These are phyloP conservation scores for Coffea canephora DNA, from an alignment of 257 asterid genomes.

Conservation along the genomic window DNA sequence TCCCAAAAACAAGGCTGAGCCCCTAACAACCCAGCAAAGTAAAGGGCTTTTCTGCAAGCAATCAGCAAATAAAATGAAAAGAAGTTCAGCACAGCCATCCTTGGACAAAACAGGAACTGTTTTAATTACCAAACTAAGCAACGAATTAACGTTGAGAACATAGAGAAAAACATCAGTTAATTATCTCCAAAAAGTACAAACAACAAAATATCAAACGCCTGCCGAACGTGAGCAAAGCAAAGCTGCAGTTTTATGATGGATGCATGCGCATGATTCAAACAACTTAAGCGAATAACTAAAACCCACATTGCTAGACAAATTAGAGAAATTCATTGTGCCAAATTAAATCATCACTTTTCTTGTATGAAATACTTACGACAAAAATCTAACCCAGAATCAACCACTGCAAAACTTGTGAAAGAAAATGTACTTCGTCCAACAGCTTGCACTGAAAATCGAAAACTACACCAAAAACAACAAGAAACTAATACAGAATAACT, in stretches of 20 bases:
- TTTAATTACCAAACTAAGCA: not conserved
- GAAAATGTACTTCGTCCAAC: not conserved
- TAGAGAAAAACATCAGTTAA: not conserved
- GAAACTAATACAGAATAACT: not conserved
- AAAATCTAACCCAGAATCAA: not conserved
- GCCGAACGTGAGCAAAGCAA: not conserved
- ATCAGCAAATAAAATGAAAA: not conserved
- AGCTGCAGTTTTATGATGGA: not conserved
- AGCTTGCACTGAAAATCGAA: not conserved
- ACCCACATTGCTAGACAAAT: not conserved
- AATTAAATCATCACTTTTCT: not conserved
- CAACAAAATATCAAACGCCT: not conserved
- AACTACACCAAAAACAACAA: not conserved
- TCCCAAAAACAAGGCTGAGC: not conserved
- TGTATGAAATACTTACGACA: not conserved
- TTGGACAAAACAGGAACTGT: not conserved
- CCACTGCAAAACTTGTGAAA: not conserved
- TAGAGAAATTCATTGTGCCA: not conserved
- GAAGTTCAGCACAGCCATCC: not conserved
- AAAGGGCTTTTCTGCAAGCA: constrained; percentile 8
- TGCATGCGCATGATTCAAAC: not conserved
- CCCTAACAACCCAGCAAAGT: not conserved
- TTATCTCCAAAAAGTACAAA: no score
- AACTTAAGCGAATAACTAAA: not conserved
- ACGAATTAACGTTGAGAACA: not conserved